phyloP scores from a whole-genome alignment of 2,329 filamentous ascomycete genomes.

The Elsinoe perseae region DNA sequence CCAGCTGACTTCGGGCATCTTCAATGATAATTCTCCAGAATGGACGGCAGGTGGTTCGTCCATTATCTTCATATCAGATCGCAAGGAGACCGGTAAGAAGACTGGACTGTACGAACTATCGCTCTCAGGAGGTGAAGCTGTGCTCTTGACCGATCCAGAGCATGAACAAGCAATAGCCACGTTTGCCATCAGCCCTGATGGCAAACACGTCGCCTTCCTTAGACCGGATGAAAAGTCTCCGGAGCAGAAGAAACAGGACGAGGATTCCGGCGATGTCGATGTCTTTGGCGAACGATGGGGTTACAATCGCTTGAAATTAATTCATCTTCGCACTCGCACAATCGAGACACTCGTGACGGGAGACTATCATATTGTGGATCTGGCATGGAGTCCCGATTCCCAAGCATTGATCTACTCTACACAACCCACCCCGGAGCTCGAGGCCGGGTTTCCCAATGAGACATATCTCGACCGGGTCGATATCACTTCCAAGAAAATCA shows the following conservation, averaged over 20 bases:
- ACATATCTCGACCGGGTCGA: constrained; percentile 20
- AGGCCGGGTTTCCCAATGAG: constrained; percentile 23
- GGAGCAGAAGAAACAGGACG: constrained; percentile 28
- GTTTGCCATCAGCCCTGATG: constrained; percentile 30
- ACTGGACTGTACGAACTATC: constrained; percentile 28
- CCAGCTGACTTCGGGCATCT: constrained; percentile 24
- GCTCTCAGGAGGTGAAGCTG: constrained; percentile 23
- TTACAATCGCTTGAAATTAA: constrained; percentile 26
- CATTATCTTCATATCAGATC: constrained; percentile 32
- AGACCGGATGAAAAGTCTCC: constrained; percentile 30
- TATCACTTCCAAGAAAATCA: constrained; percentile 5
- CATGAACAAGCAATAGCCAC: constrained; percentile 24
- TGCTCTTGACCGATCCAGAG: constrained; percentile 24
- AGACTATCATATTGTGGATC: constrained; percentile 24
- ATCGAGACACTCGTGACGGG: constrained; percentile 20
- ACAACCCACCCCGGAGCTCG: constrained; percentile 24
- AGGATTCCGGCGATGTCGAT: constrained; percentile 29
- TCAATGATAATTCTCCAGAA: constrained; percentile 23
- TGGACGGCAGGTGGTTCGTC: constrained; percentile 26
- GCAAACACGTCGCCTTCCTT: constrained; percentile 30
- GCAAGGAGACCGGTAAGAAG: constrained; percentile 26
- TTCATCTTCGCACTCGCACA: constrained; percentile 28
- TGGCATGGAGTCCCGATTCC: constrained; percentile 27
- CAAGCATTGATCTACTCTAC: constrained; percentile 23
- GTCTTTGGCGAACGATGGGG: constrained; percentile 35